A percentile compares a stretch with the other conserved stretches of the same genome.
Conservation (phyloP, 2,329 filamentous ascomycete genomes). For the Ceratocystis diversiconidia region DNA sequence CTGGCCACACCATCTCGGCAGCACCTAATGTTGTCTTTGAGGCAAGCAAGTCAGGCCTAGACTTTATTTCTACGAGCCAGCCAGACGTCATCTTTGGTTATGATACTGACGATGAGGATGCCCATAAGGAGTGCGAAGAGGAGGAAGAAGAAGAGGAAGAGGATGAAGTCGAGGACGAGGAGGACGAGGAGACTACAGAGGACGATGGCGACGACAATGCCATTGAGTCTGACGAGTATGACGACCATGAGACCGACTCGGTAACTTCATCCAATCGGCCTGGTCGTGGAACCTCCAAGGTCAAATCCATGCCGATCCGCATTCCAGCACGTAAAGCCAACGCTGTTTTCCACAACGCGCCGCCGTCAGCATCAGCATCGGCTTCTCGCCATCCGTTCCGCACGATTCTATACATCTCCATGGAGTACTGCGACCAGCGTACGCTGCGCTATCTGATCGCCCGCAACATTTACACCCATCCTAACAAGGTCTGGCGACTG, state of each 20-base stretch:
- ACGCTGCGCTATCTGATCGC: slow-evolving; percentile 81
- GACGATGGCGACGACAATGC: slow-evolving; percentile 26
- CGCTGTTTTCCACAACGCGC: neutral
- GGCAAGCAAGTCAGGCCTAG: slow-evolving; percentile 57
- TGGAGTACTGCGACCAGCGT: slow-evolving; percentile 96
- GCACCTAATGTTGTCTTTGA: slow-evolving; percentile 32
- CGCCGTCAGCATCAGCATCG: slow-evolving; percentile 26
- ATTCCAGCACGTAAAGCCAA: neutral
- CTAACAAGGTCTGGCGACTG: slow-evolving; percentile 72
- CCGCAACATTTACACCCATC: slow-evolving; percentile 57
- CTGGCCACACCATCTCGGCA: slow-evolving; percentile 25
- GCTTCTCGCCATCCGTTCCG: slow-evolving; percentile 31
- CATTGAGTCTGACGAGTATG: slow-evolving; percentile 18
- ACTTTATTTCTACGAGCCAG: slow-evolving; percentile 55
- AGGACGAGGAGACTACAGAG: slow-evolving; percentile 23
- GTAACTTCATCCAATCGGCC: neutral
- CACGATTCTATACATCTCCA: slow-evolving; percentile 86
- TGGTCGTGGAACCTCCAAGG: neutral
- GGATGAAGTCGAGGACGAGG: slow-evolving; percentile 28
- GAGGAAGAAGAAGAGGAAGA: slow-evolving; percentile 27
- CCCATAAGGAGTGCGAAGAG: slow-evolving; percentile 26
- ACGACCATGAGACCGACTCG: slow-evolving; percentile 1
- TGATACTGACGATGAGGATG: slow-evolving; percentile 29
- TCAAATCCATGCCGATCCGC: slow-evolving; percentile 1
- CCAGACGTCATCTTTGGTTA: slow-evolving; percentile 66